Percentiles rank a stretch among this genome's conserved stretches.
phyloP scores from a whole-genome alignment of 257 asterid genomes.

The Solanum gracilifrons region DNA sequence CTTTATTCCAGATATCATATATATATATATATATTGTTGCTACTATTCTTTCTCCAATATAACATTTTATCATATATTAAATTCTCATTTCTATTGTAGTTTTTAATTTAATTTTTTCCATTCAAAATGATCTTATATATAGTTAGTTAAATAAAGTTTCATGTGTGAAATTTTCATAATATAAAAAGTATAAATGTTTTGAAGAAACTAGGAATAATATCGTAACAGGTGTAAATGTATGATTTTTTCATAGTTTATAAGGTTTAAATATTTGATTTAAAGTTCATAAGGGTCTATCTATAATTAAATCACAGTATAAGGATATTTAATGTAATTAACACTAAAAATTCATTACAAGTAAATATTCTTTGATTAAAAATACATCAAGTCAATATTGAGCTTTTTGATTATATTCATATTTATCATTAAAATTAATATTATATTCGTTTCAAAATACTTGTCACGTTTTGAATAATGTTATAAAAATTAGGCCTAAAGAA shows the following conservation, averaged over 20 bases:
- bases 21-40: too few relatives aligned
- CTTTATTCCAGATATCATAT: too few relatives aligned
- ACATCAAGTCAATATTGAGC: not conserved
- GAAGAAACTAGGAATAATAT: not conserved
- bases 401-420: not conserved
- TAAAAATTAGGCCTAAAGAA: not conserved
- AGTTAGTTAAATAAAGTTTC: not conserved
- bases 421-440: not conserved
- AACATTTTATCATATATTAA: too few relatives aligned
- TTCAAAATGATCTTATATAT: too few relatives aligned
- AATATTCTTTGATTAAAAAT: not conserved
- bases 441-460: fast-evolving
- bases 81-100: not conserved
- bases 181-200: not conserved
- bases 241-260: not conserved
- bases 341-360: not conserved
- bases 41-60: too few relatives aligned
- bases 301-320: not conserved
- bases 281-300: not conserved
- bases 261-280: not conserved
- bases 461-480: not conserved
- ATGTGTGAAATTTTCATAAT: not conserved
- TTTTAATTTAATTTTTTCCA: too few relatives aligned
- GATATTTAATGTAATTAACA: not conserved
- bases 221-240: not conserved